Base-by-base conservation (phyloP, 1,284 basidiomycete genomes). In the Malassezia psittaci region DNA sequence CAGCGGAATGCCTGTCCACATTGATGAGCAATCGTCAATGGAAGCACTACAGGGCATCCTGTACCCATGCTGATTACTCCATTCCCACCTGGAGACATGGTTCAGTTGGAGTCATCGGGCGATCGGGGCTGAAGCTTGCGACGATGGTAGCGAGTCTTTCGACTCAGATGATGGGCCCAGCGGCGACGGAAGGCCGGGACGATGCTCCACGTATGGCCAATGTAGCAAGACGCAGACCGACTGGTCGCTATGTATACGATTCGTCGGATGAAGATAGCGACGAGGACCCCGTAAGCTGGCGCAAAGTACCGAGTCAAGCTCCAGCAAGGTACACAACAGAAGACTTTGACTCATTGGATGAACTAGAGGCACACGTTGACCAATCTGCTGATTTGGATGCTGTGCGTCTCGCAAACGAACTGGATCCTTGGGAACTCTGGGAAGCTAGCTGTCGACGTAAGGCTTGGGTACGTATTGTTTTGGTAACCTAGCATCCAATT, bases 1-100 rank as follows among this genome's bases (percentile, higher is more conserved):
- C 72, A 74, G 12, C 72, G 58, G 35, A 74, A 74, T 1, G 69
- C 67, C 52, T 74, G 72, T 0, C 72, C 72, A 43, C 70, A 74
- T 42, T 68, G 66, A 56, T 72, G 68, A 11, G 69, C 69, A 1
- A 74, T 54, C 12, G 68, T 72, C 13, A 73, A 54, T 6, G 66
- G 63, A 9, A 74, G 66, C 4, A 64, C 54, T 43, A 69, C 54
- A 46, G 70, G 65, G 10, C 32, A 35, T 10, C 36, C 32, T 5
- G 40, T 37, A 8, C 36, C 12, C 32, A 57, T 35, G 5, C 24
- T 38, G 19, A 59, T 32, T 34, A 45, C 40, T 18, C 51, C 45
- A 32, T 57, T 52, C 18, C 50, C 55, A 3, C 36, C 38, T 2
- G 46, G 50, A 16, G 13, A 18, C 53, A 40, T 44, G 0, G 34